Base-by-base conservation (phyloP, 1,284 basidiomycete species). In the Boletus albobrunnescens region DNA sequence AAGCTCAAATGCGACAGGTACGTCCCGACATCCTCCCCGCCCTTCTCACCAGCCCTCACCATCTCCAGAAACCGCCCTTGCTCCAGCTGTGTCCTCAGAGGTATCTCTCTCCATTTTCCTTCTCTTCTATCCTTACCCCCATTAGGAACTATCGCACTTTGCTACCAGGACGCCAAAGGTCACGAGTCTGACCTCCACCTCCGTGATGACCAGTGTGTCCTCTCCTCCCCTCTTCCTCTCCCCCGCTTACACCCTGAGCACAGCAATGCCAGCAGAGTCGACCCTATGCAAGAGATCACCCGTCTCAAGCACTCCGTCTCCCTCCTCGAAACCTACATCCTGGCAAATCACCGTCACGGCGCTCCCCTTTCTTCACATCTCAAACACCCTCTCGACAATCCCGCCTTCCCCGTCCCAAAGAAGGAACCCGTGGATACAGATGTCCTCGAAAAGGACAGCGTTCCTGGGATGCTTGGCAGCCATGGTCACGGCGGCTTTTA, bases 1-100 rank as follows among this genome's bases (percentile, higher is more conserved):
- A 88, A 90, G 67, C 78, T 90, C 56, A 89, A 90, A 69, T 90
- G 87, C 71, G 87, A 88, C 67, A 81, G 86, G 85, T 85, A 49
- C 23, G 67, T 27, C 26, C 17, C 5, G 6, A 4, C 44, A 36
- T 38, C 2, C 4, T 6, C 11, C 11, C 24, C 42, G 37, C 44
- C 17, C 26, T 36, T 51, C 39, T 52, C 57, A 36, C 1, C 47
- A 44, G n/a, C 44, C 41, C 46, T 47, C 44, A 56, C 55, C 54
- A 28, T 45, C 8, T 14, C 52, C 62, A 88, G 87, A 67, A 87
- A 86, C 56, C 82, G 87, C 6, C 87, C 87, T 13, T 90, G 87
- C 60, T 89, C 87, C 5, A 87, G 85, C 22, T 90, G 87, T 61
- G 85, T 89, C 37, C 72, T 90, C 52, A 73, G 87, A 71, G 85